Evolutionary conservation across 768 basidiomycete species (phyloP).

Genomic region (Lactarius trivialis): DNA sequence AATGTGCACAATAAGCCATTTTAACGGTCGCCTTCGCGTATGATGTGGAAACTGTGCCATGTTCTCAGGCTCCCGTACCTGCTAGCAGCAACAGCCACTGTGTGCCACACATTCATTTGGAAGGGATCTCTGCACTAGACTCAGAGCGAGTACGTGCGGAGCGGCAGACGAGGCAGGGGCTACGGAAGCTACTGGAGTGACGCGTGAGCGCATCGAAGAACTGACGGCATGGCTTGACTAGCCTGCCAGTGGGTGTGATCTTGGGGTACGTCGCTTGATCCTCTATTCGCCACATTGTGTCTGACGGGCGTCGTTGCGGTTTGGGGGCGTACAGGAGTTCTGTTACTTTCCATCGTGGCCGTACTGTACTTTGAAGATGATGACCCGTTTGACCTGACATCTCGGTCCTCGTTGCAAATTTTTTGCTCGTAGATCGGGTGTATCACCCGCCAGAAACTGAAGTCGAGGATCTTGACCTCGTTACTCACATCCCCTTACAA

Average conservation of each 20-base stretch:
- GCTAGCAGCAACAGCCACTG: no score
- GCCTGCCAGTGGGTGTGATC: slow-evolving; percentile 20
- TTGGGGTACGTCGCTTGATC: slow-evolving; percentile 16
- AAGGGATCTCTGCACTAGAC: no score
- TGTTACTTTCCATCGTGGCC: slow-evolving; percentile 25
- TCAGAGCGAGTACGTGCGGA: no score
- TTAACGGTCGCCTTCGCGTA: no score
- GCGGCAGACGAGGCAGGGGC: no score
- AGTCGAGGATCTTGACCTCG: no score
- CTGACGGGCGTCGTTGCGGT: neutral
- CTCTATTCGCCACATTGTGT: neutral
- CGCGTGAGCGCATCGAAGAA: neutral
- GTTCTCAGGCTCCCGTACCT: no score
- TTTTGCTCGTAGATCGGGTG: neutral
- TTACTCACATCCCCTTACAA: no score
- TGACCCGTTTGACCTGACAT: slow-evolving; percentile 17
- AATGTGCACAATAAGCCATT: no score
- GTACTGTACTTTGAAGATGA: slow-evolving; percentile 9
- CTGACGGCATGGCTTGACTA: slow-evolving; percentile 25
- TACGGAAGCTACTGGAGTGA: neutral
- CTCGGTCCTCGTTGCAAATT: slow-evolving; percentile 15
- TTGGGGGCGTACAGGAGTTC: slow-evolving; percentile 5
- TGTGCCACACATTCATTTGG: no score
- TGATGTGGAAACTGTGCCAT: no score
- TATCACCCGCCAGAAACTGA: no score